A percentile compares a stretch with the other conserved stretches of the same genome.
phyloP scores from a whole-genome alignment of 805 yeast species.

The Vanderwaltozyma tropicalis region DNA sequence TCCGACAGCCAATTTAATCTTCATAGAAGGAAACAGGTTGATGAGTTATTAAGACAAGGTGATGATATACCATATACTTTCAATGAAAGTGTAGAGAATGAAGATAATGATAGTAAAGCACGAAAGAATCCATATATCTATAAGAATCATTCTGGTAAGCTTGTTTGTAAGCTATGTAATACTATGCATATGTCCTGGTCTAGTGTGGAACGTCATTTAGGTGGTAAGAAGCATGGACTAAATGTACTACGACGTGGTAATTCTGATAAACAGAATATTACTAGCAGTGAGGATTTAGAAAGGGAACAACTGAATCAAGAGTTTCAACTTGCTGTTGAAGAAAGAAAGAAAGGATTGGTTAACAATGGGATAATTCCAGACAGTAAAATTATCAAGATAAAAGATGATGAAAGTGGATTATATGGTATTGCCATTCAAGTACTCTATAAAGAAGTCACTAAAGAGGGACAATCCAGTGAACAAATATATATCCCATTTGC shows the following conservation, averaged over 20 bases:
- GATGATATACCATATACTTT: conserved; percentile 30
- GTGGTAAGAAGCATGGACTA: conserved; percentile 73
- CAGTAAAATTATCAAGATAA: conserved; percentile 54
- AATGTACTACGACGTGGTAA: conserved; percentile 56
- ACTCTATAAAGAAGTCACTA: conserved; percentile 36
- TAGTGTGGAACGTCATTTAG: conserved; percentile 73
- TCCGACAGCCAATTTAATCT: conserved; percentile 58
- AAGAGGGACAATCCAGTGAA: conserved; percentile 16
- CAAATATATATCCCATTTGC: conserved; percentile 40
- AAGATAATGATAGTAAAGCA: conserved; percentile 31
- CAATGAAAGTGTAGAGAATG: conserved; percentile 47
- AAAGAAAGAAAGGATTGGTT: conserved; percentile 5
- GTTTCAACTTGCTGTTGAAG: conserved; percentile 14
- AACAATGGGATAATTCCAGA: conserved; percentile 39
- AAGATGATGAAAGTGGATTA: conserved; percentile 48
- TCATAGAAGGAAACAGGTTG: conserved; percentile 56
- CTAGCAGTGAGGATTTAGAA: background rate
- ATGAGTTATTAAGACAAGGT: conserved; percentile 40
- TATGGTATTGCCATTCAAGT: conserved; percentile 59
- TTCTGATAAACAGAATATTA: conserved; percentile 2
- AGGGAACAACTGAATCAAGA: conserved; percentile 26
- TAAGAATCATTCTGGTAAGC: conserved; percentile 69
- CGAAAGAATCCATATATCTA: conserved; percentile 58
- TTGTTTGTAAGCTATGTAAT: conserved; percentile 76
- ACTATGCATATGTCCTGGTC: conserved; percentile 75